Base-by-base conservation (phyloP, 257 asterid species). In the Nicotiana otophora region DNA sequence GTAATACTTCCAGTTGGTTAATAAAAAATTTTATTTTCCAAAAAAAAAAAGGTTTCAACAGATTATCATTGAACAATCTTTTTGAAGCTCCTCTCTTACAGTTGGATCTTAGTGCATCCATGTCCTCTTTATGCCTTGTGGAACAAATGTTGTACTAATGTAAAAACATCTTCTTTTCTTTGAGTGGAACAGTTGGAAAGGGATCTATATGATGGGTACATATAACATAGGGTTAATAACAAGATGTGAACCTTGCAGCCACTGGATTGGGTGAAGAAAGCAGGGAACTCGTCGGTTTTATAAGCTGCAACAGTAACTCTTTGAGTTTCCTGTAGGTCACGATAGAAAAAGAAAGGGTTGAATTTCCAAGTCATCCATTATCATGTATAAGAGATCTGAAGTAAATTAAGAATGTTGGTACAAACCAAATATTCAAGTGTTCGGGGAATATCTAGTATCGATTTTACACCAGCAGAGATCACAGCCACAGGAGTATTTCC, bases 301-400 rank as follows among this genome's bases (percentile, higher is more conserved):
- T 96, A 96, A 58, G 97, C 97, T 53, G 95, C 95, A 85, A 91
- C 97, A 89, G 98, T 92, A 81, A 94, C 98, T 87, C 98, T 97
- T 82, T 94, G 97, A 68, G 99, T 96, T 91, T 96, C 99, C 99
- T 96, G 90, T 57, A 88, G 84, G 16, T 77, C 63, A 82, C 67
- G 34, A 82, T 74, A 78, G 66, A 58, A 68, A 76, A 82, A 39
- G 33, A 77, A 65, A 15, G 5, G 57, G 54, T 26, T 77, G 81
- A 77, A 16, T 66, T n/a, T 7, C 65, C 67, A 81, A 51, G 80
- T 51, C 15, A 31, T 75, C 26, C 26, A 28, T 51, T 51, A 28
- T 51, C 26, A 51, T 75, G 51, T 46, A 51, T 28, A 28, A 75
- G 46, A 75, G 30, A 69, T 19, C 54, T 81, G 76, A 76, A 85